Evolutionary conservation across 208 protist genomes (phyloP).

Genomic region (Herpetomonas muscarum): DNA sequence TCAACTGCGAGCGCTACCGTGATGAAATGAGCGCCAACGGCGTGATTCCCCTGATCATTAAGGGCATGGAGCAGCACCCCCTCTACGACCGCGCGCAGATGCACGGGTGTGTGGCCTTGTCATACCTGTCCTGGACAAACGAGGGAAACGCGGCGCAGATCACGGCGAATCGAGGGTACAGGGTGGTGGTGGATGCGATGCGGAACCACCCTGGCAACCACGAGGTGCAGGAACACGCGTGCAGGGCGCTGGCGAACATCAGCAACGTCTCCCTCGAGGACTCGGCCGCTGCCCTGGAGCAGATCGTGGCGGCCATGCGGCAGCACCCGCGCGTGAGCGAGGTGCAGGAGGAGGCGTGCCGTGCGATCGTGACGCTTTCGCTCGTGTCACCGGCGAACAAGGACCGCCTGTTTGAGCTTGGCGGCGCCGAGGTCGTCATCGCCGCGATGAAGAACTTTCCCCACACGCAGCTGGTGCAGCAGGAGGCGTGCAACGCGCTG

Average conservation of each 20-base stretch:
- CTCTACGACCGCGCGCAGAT: constrained; percentile 86
- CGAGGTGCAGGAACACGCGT: constrained; percentile 90
- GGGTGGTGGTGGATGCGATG: constrained; percentile 85
- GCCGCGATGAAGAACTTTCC: constrained; percentile 76
- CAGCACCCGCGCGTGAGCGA: constrained; percentile 68
- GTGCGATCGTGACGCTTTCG: constrained; percentile 86
- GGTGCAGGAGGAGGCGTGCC: constrained; percentile 89
- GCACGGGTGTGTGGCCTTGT: constrained; percentile 89
- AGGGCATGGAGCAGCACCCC: constrained; percentile 81
- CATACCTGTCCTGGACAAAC: constrained; percentile 91
- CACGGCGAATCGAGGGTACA: constrained; percentile 71
- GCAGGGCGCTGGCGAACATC: constrained; percentile 85
- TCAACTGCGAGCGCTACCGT: constrained; percentile 85
- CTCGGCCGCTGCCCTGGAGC: constrained; percentile 57
- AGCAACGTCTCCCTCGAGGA: constrained; percentile 56
- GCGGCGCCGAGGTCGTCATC: constrained; percentile 63
- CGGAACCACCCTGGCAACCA: constrained; percentile 77
- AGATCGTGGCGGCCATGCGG: constrained; percentile 82
- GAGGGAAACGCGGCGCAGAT: constrained; percentile 79
- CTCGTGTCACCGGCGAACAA: constrained; percentile 82
- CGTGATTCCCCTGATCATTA: constrained; percentile 83
- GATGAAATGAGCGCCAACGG: constrained; percentile 83
- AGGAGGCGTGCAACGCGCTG: constrained; percentile 90
- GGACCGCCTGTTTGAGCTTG: constrained; percentile 74
- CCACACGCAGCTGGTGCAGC: constrained; percentile 72